Base-by-base conservation (phyloP, 352 stramenopile species). In the Pythium pyrilobum region DNA sequence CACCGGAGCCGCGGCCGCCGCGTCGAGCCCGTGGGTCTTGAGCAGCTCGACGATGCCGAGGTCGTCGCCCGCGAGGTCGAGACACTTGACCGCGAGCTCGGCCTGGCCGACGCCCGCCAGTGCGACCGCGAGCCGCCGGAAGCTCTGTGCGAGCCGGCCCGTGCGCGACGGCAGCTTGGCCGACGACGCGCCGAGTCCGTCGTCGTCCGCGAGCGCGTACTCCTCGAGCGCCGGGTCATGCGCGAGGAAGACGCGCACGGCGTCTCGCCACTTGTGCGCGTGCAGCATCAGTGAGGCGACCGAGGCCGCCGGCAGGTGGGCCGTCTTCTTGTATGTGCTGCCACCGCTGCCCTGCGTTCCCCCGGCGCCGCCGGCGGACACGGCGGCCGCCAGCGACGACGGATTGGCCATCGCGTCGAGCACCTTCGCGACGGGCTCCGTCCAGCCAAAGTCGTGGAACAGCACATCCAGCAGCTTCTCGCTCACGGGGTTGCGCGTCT, bases 61-160 rank as follows among this genome's bases (percentile, higher is more conserved):
- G 31, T 93, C 81, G 34, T 91, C 77, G 25, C 83, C 81, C 24
- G 78, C 82, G 1, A 89, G 24, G 52, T 92, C 83, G 23, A 89
- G 63, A 34, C 77, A 92, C 31, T 76, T 74, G 18, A 82, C 41
- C 2, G 78, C 75, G 46, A 83, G 65, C 21, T 81, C 63, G 0
- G 61, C 58, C 34, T 92, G 76, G 1, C 81, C 79, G 38, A 90
- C 42, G 11, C 49, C 67, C 21, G 74, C 65, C 16, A 93, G 69
- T 15, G 83, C 66, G 12, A 18, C 18, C 0, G 59, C 78, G 13
- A 93, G 59, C 8, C 66, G 52, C n/a, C 50, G 64, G 43, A 83
- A 84, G 13, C 52, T 64, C 39, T 48, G 52, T 20, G 80, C 67
- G 2, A 69, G 51, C 6, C 40, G 43, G 9, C 76, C 70, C 12